A percentile compares a stretch with the other conserved stretches of the same genome.
Evolutionary conservation across 2,329 filamentous ascomycete genomes (phyloP).

Genomic region (Aspergillus piperis): DNA sequence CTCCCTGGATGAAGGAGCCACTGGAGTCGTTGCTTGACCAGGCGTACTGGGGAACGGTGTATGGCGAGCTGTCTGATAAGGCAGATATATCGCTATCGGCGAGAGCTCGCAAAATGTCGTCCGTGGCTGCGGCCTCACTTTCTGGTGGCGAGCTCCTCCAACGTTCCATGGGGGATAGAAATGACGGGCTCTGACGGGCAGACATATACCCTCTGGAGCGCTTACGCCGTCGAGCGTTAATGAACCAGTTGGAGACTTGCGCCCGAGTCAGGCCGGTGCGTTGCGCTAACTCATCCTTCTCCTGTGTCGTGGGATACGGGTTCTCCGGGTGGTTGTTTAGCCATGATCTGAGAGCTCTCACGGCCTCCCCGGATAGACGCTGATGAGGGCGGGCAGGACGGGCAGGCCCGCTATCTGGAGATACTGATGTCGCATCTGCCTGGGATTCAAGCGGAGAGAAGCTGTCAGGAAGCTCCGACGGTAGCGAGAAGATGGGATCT

Average conservation of each 20-base stretch:
- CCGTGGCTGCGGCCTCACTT: slow-evolving; percentile 63
- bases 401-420: background rate
- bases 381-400: background rate
- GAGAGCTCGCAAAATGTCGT: slow-evolving; percentile 62
- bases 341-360: slow-evolving; percentile 79
- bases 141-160: slow-evolving; percentile 67
- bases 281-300: slow-evolving; percentile 73
- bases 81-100: slow-evolving; percentile 7
- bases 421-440: background rate
- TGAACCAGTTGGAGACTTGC: slow-evolving; percentile 90
- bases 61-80: slow-evolving; percentile 15
- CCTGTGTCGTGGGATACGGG: slow-evolving; percentile 81
- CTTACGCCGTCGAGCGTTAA: slow-evolving; percentile 73
- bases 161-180: slow-evolving; percentile 63
- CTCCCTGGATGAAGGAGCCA: slow-evolving; percentile 48
- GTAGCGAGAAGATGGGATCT: background rate
- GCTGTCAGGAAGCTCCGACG: background rate
- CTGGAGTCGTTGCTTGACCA: slow-evolving; percentile 50
- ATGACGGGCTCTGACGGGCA: slow-evolving; percentile 11
- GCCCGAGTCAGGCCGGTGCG: slow-evolving; percentile 75
- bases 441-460: background rate
- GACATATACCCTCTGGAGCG: background rate
- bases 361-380: slow-evolving; percentile 47
- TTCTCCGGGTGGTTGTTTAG: slow-evolving; percentile 73
- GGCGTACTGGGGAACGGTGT: slow-evolving; percentile 29